Conservation (phyloP, 176 grass and related monocot species). For the Dendrocalamus sinicus region DNA sequence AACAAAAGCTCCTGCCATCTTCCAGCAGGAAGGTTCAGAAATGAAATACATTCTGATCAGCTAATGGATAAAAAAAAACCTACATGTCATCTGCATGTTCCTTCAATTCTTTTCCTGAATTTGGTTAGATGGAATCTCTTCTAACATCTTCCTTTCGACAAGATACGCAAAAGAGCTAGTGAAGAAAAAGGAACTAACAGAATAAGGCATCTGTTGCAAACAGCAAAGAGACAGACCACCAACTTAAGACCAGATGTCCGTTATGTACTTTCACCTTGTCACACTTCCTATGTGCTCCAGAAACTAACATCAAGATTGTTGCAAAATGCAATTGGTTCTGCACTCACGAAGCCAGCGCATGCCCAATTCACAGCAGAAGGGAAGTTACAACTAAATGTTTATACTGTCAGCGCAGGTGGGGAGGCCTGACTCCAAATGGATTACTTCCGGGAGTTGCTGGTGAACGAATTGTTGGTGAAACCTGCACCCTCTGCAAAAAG, state of each 20-base stretch:
- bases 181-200: not conserved
- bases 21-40: not conserved
- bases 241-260: not conserved
- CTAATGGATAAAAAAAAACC: not conserved
- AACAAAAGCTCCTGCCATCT: constrained; percentile 15
- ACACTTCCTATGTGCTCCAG: not conserved
- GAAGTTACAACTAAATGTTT: constrained; percentile 6
- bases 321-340: constrained; percentile 30
- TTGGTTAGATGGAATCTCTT: constrained; percentile 15
- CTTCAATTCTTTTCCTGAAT: constrained; percentile 19
- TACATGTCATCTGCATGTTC: constrained; percentile 11
- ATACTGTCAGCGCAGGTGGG: constrained; percentile 8
- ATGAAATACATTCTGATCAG: not conserved
- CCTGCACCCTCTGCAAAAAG: constrained; percentile 12
- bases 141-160: constrained; percentile 22
- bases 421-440: constrained; percentile 43
- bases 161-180: constrained; percentile 13
- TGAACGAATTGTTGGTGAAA: constrained; percentile 41
- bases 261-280: not conserved
- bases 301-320: not conserved
- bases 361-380: constrained; percentile 17
- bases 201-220: not conserved
- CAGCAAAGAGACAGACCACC: not conserved
- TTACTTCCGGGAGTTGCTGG: constrained; percentile 46
- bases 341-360: constrained; percentile 11